Evolutionary conservation across 1,284 basidiomycete genomes (phyloP).

Genomic region (Phylloporus gajari): DNA sequence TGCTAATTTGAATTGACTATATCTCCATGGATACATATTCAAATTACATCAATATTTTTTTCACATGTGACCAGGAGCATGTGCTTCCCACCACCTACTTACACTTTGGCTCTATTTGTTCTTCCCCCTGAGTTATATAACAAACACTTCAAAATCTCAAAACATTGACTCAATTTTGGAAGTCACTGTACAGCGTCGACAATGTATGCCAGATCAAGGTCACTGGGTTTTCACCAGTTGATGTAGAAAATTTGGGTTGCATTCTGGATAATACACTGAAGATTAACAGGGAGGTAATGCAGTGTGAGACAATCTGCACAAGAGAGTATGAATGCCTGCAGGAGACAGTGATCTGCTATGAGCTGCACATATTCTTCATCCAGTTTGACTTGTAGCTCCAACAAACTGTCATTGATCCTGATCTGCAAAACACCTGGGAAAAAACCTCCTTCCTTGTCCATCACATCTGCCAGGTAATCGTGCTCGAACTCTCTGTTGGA

Average conservation of each 20-base stretch:
- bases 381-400: conserved; percentile 88
- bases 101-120: too few relatives aligned
- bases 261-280: conserved; percentile 95
- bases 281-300: conserved; percentile 91
- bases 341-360: conserved; percentile 75
- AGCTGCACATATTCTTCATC: conserved; percentile 91
- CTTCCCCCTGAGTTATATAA: too few relatives aligned
- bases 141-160: too few relatives aligned
- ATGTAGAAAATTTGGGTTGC: conserved; percentile 98
- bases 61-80: too few relatives aligned
- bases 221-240: conserved; percentile 91
- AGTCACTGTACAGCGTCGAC: conserved; percentile 74
- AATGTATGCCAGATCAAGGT: conserved; percentile 90
- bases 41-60: too few relatives aligned
- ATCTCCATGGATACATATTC: too few relatives aligned
- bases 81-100: too few relatives aligned
- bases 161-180: too few relatives aligned
- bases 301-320: conserved; percentile 77
- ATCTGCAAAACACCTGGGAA: conserved; percentile 86
- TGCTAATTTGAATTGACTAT: too few relatives aligned
- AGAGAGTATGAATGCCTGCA: conserved; percentile 89
- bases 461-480: conserved; percentile 93
- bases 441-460: conserved; percentile 82
- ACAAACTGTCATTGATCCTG: conserved; percentile 92
- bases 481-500: conserved; percentile 88